These are phyloP conservation scores for Piloderma croceum DNA, from an alignment of 768 basidiomycete genomes.

Conservation along the genomic window DNA sequence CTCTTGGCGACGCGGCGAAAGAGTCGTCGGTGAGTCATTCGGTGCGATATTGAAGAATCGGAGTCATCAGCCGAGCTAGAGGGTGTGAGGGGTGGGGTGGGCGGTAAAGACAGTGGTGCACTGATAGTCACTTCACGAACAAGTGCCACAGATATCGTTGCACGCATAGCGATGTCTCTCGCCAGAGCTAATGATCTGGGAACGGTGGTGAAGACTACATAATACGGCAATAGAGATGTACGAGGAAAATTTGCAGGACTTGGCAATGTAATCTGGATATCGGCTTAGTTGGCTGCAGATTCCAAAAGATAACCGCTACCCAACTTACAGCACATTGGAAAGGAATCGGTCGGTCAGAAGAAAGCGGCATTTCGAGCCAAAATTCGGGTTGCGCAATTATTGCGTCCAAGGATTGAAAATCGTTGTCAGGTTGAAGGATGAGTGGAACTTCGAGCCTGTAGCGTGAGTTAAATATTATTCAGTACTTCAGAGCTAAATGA, in stretches of 20 bases:
- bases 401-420: constrained; percentile 55
- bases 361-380: constrained; percentile 68
- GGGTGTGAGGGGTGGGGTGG: constrained; percentile 47
- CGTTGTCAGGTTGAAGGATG: constrained; percentile 51
- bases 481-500: constrained; percentile 7
- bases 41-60: constrained; percentile 15
- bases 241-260: constrained; percentile 57
- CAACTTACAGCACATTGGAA: constrained; percentile 63
- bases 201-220: constrained; percentile 65
- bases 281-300: constrained; percentile 4
- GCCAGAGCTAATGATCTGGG: constrained; percentile 49
- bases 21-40: constrained; percentile 19
- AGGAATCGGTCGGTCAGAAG: constrained; percentile 55
- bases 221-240: constrained; percentile 58
- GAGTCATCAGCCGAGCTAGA: constrained; percentile 41
- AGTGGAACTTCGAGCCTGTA: constrained; percentile 62
- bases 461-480: constrained; percentile 7
- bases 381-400: constrained; percentile 37
- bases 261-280: constrained; percentile 58
- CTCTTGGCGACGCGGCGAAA: constrained; percentile 28
- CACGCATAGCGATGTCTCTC: constrained; percentile 64
- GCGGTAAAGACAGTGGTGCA: constrained; percentile 34
- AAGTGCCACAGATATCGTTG: constrained; percentile 64
- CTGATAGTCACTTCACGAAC: constrained; percentile 54
- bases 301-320: background rate